Evolutionary conservation across 2,329 filamentous ascomycete species (phyloP).

Genomic region (Pyricularia pennisetigena): DNA sequence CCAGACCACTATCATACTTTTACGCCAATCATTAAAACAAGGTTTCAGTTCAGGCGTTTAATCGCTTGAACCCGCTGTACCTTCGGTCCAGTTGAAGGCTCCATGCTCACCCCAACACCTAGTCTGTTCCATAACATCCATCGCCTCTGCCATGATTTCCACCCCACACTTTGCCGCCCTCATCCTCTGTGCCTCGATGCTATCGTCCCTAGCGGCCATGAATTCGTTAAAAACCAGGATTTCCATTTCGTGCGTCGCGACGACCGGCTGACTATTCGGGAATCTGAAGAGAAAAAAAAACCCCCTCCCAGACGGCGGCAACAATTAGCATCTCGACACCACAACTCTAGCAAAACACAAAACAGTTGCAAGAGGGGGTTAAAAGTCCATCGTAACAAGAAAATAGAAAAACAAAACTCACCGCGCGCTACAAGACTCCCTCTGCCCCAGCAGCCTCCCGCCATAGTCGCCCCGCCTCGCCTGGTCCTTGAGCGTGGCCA

Average conservation of each 20-base stretch:
- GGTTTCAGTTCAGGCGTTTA: too few species aligned
- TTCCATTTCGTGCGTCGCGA: neutral
- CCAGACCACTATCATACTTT: too few species aligned
- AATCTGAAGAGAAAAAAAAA: too few species aligned
- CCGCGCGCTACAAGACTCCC: neutral
- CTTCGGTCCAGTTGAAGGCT: neutral
- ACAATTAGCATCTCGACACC: neutral
- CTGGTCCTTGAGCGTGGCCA: constrained; percentile 5
- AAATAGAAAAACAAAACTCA: neutral
- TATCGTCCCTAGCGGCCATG: neutral
- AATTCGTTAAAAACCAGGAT: neutral
- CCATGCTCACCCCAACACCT: neutral
- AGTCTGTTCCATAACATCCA: neutral
- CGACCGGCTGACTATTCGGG: neutral
- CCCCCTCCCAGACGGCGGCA: neutral
- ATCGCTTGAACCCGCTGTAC: too few species aligned
- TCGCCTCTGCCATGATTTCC: neutral
- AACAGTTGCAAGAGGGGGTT: too few species aligned
- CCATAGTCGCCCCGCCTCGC: constrained; percentile 1
- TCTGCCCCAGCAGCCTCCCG: neutral
- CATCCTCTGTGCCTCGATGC: neutral
- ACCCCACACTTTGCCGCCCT: constrained; percentile 1
- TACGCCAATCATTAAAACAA: too few species aligned
- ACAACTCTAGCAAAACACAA: too few species aligned
- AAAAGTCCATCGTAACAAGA: too few species aligned